These are phyloP conservation scores for Fusarium agapanthi DNA, from an alignment of 2,329 filamentous ascomycete genomes.

Conservation along the genomic window DNA sequence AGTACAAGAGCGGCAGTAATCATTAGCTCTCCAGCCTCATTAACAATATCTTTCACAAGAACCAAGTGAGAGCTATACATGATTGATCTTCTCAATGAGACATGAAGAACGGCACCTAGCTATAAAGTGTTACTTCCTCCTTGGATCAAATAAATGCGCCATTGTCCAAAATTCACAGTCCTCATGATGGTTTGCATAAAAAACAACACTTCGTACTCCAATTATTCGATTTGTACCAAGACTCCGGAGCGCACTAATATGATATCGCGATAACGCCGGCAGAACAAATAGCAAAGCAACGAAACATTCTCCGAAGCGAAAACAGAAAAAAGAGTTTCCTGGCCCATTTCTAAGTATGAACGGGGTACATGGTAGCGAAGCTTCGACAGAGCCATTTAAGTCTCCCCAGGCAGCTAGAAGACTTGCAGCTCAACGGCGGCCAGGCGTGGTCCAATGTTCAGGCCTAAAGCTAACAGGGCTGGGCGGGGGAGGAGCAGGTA, in stretches of 20 bases:
- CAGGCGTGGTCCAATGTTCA: constrained; percentile 61
- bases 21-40: neutral
- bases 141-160: constrained; percentile 31
- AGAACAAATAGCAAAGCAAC: neutral
- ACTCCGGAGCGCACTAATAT: constrained; percentile 34
- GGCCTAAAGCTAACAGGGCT: constrained; percentile 69
- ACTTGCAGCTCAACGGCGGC: constrained; percentile 40
- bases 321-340: neutral
- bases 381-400: constrained; percentile 18
- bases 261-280: constrained; percentile 24
- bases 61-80: neutral
- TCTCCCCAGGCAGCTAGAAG: neutral
- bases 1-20: constrained; percentile 1
- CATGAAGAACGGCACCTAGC: neutral
- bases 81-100: constrained; percentile 5
- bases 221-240: constrained; percentile 28
- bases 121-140: constrained; percentile 14
- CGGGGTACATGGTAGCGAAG: constrained; percentile 14
- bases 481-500: constrained; percentile 71
- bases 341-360: neutral
- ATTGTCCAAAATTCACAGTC: constrained; percentile 14
- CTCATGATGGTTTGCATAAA: constrained; percentile 10
- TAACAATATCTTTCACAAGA: neutral
- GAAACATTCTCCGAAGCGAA: neutral
- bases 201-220: constrained; percentile 3